Conservation (phyloP, 768 basidiomycete species). For the Lactarius evosmus region DNA sequence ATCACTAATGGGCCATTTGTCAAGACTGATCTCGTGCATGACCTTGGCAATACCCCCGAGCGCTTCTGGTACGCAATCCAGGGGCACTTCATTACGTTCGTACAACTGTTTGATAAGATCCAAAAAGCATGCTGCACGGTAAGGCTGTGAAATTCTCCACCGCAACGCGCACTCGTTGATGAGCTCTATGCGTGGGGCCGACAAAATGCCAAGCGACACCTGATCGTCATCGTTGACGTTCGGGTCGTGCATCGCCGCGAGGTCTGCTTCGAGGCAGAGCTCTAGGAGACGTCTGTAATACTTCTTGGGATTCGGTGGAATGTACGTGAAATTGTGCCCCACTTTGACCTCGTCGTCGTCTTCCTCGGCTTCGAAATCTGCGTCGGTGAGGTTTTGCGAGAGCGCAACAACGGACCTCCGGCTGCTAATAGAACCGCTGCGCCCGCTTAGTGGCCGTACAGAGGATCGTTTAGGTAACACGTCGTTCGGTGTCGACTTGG, state of each 20-base stretch:
- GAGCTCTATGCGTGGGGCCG: conserved; percentile 71
- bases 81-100: conserved; percentile 84
- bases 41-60: conserved; percentile 69
- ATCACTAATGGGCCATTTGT: conserved; percentile 78
- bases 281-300: conserved; percentile 85
- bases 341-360: conserved; percentile 68
- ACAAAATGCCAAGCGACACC: conserved; percentile 90
- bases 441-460: conserved; percentile 44
- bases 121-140: conserved; percentile 76
- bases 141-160: conserved; percentile 84
- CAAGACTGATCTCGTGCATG: conserved; percentile 63
- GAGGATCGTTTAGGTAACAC: conserved; percentile 39
- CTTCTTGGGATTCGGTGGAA: conserved; percentile 83
- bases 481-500: conserved; percentile 69
- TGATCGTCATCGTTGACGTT: conserved; percentile 94
- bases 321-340: conserved; percentile 81
- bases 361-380: conserved; percentile 41
- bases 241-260: conserved; percentile 86
- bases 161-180: conserved; percentile 84
- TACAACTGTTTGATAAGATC: conserved; percentile 84
- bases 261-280: conserved; percentile 75
- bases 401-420: conserved; percentile 50
- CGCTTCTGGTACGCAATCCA: conserved; percentile 94
- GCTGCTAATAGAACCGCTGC: conserved; percentile 64
- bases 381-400: conserved; percentile 32